Conservation (phyloP, 2,329 filamentous ascomycete genomes). For the Coniochaeta prunicola region DNA sequence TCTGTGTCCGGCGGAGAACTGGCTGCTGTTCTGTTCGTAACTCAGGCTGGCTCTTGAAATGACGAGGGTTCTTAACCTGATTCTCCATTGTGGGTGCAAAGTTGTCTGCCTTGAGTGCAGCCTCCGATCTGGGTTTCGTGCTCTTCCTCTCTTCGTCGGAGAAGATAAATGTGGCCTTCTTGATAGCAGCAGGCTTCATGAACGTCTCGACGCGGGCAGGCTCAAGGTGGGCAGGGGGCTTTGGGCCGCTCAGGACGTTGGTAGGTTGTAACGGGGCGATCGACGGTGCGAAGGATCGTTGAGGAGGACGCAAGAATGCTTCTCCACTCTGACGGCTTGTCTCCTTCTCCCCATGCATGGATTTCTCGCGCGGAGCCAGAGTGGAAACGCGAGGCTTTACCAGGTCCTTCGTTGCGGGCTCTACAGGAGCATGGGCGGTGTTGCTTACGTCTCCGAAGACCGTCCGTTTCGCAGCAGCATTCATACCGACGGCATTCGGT, state of each 20-base stretch:
- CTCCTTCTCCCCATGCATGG: constrained; percentile 33
- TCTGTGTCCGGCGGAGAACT: constrained; percentile 34
- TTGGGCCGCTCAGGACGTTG: constrained; percentile 7
- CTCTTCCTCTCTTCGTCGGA: constrained; percentile 13
- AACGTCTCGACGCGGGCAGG: neutral
- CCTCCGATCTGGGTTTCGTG: constrained; percentile 4
- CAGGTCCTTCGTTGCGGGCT: constrained; percentile 24
- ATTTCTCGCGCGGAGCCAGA: constrained; percentile 11
- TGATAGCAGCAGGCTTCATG: constrained; percentile 13
- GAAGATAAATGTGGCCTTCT: constrained; percentile 19
- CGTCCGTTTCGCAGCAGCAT: constrained; percentile 64
- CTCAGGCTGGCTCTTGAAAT: constrained; percentile 47
- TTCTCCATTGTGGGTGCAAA: constrained; percentile 10
- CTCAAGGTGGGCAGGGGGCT: neutral
- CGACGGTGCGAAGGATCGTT: constrained; percentile 15
- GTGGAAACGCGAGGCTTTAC: constrained; percentile 21
- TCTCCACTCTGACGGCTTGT: constrained; percentile 29
- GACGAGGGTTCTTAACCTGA: constrained; percentile 29
- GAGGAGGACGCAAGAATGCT: constrained; percentile 29
- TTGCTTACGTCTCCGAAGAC: constrained; percentile 83
- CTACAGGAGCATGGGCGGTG: constrained; percentile 32
- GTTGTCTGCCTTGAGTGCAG: constrained; percentile 8
- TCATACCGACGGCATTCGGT: constrained; percentile 43
- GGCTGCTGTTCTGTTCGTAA: constrained; percentile 33
- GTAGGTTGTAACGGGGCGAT: constrained; percentile 3